Evolutionary conservation across 371 early-diverging fungal species (phyloP), one percentile per base, ranked within the genome.

Genomic region (Zychaea mexicana): DNA sequence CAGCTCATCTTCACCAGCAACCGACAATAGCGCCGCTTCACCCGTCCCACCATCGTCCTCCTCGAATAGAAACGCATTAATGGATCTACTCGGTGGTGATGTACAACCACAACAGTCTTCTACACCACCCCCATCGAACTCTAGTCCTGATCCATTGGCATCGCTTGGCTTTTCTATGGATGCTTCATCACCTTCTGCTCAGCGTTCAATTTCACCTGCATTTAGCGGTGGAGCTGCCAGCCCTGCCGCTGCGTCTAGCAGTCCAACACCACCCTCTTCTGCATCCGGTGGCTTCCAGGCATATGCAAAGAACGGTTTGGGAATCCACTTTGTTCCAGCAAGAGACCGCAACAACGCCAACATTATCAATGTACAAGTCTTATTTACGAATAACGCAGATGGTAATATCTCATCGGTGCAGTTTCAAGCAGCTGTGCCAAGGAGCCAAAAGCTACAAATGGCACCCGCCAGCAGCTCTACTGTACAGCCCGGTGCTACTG

Each of bases 361-460:
- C 39, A 79, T 89, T 53, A 76, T 88, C 57, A 90, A 86, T 64
- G 82, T 96, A 33, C 79, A 79, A 33, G 88, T 90, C 2, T 77
- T 78, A 12, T 95, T 96, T 75, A 68, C 66, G 31, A 95, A 93
- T 67, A 67, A 77, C 31, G 61, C 74, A 46, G 55, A 72, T 30
- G 82, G 80, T 2, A 60, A 77, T 6, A 76, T 96, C 30, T 74
- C 79, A 19, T 80, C 85, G 17, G 62, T 96, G n/a, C 81, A 83
- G 52, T 92, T 98, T 75, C 91, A 94, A 77, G 96, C 94, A 10
- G 98, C 98, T 2, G 96, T 98, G 17, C 96, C 95, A 28, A 94
- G 93, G 83, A 86, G 87, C 56, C 89, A 94, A 62, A 89, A 87
- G 69, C 81, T 97, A 62, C 91, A 91, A 65, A 90, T 97, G 86